Base-by-base conservation (phyloP, 2,329 filamentous ascomycete genomes). In the Xylariaceae sp. region DNA sequence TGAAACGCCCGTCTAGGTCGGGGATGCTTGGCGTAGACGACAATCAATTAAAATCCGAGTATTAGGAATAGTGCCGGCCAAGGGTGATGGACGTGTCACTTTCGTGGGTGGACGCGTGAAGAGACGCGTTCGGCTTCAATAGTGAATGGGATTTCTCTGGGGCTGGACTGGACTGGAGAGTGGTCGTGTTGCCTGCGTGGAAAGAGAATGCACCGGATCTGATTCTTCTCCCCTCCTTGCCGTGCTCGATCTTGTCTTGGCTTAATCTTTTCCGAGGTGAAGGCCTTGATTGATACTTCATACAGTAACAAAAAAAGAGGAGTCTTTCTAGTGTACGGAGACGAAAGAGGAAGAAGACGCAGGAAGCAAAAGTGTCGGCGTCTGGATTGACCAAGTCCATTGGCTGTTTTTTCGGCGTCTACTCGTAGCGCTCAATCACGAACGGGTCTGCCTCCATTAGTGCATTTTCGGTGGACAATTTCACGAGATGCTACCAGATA, bases 11-110 rank as follows among this genome's bases (percentile, higher is more conserved):
- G 42, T 47, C 42, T 15, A 35, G 34, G 47, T 52, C 55, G 3
- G 48, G 18, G n/a, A 11, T 44, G 7, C 53, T 62, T 57, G 58
- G 61, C 59, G 59, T 30, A 62, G 42, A 51, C 55, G 64, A 42
- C 9, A 70, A 59, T 72, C 71, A 72, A 73, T 72, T 72, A 72
- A 72, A 70, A 61, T 58, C 51, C 62, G 64, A 62, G 65, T 60
- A 68, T 69, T 67, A 59, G 68, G 68, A 66, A 68, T 71, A 67
- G 66, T 66, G 67, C 54, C 55, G 59, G 56, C 59, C 57, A 53
- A 60, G 64, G 58, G 55, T 53, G 50, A 49, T 55, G 61, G 70
- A 70, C 71, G 71, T 73, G 70, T 73, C 71, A 72, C 66, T 73
- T 72, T 72, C 71, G 71, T 72, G 71, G 68, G 64, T 53, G 65